Evolutionary conservation across 2,329 filamentous ascomycete species (phyloP).

Genomic region (Neofusicoccum cordaticola): DNA sequence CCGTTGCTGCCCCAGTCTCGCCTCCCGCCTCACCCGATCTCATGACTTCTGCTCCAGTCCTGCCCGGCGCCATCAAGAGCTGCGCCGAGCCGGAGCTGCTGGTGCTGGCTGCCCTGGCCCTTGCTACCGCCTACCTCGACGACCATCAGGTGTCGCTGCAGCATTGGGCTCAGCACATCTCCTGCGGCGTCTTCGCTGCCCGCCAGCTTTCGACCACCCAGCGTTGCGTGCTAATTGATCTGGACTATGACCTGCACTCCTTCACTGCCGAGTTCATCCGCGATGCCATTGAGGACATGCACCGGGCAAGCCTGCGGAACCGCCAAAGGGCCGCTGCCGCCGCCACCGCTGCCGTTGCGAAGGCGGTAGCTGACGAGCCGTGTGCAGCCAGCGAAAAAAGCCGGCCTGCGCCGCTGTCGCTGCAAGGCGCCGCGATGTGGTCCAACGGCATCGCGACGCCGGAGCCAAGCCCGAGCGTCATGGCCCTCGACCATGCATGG

Average conservation of each 20-base stretch:
- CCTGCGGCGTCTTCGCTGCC: conserved; percentile 25
- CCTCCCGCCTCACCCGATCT: conserved; percentile 3
- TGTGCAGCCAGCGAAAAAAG: conserved; percentile 17
- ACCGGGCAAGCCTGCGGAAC: conserved; percentile 20
- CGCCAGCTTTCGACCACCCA: conserved; percentile 34
- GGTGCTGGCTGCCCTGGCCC: conserved; percentile 34
- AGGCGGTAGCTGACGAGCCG: conserved; percentile 18
- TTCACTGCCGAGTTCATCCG: conserved; percentile 34
- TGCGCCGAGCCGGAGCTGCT: conserved; percentile 32
- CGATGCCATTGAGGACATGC: conserved; percentile 31
- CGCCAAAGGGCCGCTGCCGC: conserved; percentile 1
- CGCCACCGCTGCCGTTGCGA: conserved; percentile 19
- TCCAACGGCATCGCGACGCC: conserved; percentile 35
- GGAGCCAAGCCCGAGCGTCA: conserved; percentile 33
- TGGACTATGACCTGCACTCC: conserved; percentile 37
- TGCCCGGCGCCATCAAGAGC: neutral
- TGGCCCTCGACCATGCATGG: conserved; percentile 3
- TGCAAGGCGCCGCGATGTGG: conserved; percentile 29
- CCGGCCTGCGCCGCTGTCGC: conserved; percentile 25
- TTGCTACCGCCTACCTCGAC: conserved; percentile 35
- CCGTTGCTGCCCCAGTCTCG: conserved; percentile 19
- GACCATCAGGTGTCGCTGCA: conserved; percentile 30
- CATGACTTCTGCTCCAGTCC: neutral
- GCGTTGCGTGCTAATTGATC: conserved; percentile 33
- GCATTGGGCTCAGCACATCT: conserved; percentile 34